Percentiles rank a stretch among this genome's conserved stretches.
phyloP scores from a whole-genome alignment of 495 filamentous ascomycete species.

The Tetracladium setigerum region DNA sequence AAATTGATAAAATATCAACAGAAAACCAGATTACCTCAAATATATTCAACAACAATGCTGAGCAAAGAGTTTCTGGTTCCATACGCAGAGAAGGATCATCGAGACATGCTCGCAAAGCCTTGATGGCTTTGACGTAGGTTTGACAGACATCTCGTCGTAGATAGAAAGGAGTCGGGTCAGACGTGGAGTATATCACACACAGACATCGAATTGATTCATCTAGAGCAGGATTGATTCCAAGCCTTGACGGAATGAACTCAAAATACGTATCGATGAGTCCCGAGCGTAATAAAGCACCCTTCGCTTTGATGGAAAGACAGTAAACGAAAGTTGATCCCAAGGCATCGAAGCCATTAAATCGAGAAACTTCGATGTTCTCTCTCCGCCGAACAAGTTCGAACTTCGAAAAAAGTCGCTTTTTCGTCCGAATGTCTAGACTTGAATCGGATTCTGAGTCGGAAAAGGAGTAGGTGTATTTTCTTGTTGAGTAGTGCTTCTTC shows the following conservation, averaged over 20 bases:
- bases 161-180: neutral
- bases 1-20: neutral
- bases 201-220: conserved; percentile 9
- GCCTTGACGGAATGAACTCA: conserved; percentile 1
- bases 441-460: neutral
- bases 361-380: neutral
- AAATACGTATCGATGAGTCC: conserved; percentile 1
- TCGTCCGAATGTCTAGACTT: neutral
- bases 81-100: neutral
- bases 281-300: neutral
- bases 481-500: neutral
- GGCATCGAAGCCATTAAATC: neutral
- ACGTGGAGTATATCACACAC: neutral
- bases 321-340: neutral
- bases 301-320: conserved; percentile 1
- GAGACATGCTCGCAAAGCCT: neutral
- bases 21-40: conserved; percentile 3
- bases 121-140: conserved; percentile 6
- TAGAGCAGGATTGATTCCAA: conserved; percentile 4
- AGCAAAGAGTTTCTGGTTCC: conserved; percentile 7
- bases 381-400: neutral
- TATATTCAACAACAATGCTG: conserved; percentile 7
- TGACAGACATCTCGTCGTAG: neutral
- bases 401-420: neutral
- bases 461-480: neutral